These are phyloP conservation scores for Hawksworthiomyces lignivorus DNA, from an alignment of 2,329 filamentous ascomycete genomes.

Conservation along the genomic window DNA sequence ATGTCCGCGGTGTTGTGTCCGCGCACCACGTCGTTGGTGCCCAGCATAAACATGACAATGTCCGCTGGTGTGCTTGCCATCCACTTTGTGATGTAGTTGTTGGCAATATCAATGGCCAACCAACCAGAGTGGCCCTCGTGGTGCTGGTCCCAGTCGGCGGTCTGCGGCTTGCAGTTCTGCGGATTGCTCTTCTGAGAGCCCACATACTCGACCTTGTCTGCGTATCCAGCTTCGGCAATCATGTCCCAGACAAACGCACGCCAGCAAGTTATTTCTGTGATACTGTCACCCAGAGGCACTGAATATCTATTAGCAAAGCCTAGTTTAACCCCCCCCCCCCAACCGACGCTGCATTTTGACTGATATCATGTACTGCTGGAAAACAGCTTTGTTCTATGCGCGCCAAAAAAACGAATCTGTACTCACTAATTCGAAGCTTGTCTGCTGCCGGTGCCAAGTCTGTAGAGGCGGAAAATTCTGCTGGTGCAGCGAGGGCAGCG, in stretches of 20 bases:
- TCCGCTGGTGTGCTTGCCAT: conserved; percentile 29
- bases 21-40: conserved; percentile 34
- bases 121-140: conserved; percentile 38
- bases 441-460: too few relatives aligned
- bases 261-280: conserved; percentile 40
- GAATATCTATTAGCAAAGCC: not conserved
- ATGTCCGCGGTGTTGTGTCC: conserved; percentile 26
- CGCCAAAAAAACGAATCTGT: not conserved
- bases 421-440: not conserved
- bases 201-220: conserved; percentile 32
- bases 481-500: too few relatives aligned
- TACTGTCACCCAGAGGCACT: conserved; percentile 37
- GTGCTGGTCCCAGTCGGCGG: conserved; percentile 28
- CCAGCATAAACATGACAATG: conserved; percentile 38
- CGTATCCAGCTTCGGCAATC: conserved; percentile 26
- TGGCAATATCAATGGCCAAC: conserved; percentile 35
- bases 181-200: conserved; percentile 32
- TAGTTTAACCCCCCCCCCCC: not conserved
- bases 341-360: too few relatives aligned
- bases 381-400: too few relatives aligned
- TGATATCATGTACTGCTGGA: too few relatives aligned
- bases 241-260: conserved; percentile 33
- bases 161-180: conserved; percentile 26
- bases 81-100: conserved; percentile 32
- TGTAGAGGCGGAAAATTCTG: too few relatives aligned